A percentile compares a stretch with the other conserved stretches of the same genome.
These are phyloP conservation scores for Tephrocybe sp. DNA, from an alignment of 768 basidiomycete genomes.

Conservation along the genomic window DNA sequence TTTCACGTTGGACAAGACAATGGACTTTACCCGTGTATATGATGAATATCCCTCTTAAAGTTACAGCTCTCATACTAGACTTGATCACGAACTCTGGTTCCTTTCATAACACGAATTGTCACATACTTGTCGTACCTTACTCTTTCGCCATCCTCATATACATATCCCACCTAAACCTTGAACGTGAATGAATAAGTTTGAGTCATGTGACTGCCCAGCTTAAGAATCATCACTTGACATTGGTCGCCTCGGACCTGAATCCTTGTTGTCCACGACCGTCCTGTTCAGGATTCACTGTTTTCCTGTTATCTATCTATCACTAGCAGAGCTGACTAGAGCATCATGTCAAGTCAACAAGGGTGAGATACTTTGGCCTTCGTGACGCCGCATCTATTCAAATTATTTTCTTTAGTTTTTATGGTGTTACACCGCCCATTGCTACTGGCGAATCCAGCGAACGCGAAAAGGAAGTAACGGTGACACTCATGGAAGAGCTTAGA, in stretches of 20 bases:
- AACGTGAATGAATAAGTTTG: background rate
- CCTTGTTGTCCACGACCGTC: slow-evolving; percentile 10
- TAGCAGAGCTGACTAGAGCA: background rate
- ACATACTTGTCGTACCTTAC: no score
- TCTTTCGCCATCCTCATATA: no score
- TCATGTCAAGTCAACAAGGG: slow-evolving; percentile 18
- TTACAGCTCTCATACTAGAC: no score
- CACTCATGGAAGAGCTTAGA: slow-evolving; percentile 89
- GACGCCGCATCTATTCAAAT: background rate
- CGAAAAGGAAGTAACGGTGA: slow-evolving; percentile 80
- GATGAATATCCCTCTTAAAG: no score
- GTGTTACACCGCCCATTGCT: slow-evolving; percentile 87
- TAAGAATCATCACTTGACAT: slow-evolving; percentile 20
- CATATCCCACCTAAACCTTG: no score
- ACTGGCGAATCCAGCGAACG: slow-evolving; percentile 69
- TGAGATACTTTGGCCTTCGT: slow-evolving; percentile 26
- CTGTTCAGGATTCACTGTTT: background rate
- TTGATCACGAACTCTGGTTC: no score
- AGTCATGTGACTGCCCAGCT: slow-evolving; percentile 15
- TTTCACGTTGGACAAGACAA: no score
- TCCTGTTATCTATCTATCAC: background rate
- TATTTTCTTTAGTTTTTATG: slow-evolving; percentile 57
- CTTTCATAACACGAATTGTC: no score
- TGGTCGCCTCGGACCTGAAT: background rate
- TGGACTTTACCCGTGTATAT: no score